Evolutionary conservation across 768 basidiomycete species (phyloP).

Genomic region (Termitomyces sp.): DNA sequence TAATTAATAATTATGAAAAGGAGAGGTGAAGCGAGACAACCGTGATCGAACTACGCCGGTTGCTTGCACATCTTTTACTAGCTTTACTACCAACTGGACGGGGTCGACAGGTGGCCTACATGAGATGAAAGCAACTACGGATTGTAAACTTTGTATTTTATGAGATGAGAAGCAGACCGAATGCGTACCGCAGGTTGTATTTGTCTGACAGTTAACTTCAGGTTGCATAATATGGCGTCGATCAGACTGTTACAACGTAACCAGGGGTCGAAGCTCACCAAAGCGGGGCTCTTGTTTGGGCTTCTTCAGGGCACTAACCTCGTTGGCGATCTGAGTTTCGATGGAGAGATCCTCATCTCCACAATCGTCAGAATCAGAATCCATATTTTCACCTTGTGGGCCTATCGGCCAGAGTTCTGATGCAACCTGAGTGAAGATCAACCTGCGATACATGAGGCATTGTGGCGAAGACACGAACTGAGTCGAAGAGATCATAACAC

Average conservation of each 20-base stretch:
- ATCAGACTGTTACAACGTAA: background rate
- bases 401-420: constrained; percentile 63
- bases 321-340: constrained; percentile 67
- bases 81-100: constrained; percentile 57
- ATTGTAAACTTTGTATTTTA: background rate
- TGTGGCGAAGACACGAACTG: constrained; percentile 35
- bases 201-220: constrained; percentile 70
- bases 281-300: constrained; percentile 60
- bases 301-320: constrained; percentile 65
- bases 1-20: background rate
- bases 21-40: constrained; percentile 26
- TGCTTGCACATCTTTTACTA: constrained; percentile 54
- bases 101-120: constrained; percentile 77
- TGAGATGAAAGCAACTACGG: constrained; percentile 74
- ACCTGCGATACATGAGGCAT: background rate
- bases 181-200: constrained; percentile 68
- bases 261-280: constrained; percentile 31
- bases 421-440: constrained; percentile 46
- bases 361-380: constrained; percentile 30
- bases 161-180: background rate
- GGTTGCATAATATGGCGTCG: background rate
- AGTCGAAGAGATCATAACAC: constrained; percentile 72
- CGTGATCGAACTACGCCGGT: constrained; percentile 64
- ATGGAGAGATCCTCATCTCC: constrained; percentile 40
- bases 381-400: constrained; percentile 15